A percentile compares a stretch with the other conserved stretches of the same genome.
Evolutionary conservation across 371 early-diverging fungal species (phyloP).

Genomic region (Mucor lusitanicus): DNA sequence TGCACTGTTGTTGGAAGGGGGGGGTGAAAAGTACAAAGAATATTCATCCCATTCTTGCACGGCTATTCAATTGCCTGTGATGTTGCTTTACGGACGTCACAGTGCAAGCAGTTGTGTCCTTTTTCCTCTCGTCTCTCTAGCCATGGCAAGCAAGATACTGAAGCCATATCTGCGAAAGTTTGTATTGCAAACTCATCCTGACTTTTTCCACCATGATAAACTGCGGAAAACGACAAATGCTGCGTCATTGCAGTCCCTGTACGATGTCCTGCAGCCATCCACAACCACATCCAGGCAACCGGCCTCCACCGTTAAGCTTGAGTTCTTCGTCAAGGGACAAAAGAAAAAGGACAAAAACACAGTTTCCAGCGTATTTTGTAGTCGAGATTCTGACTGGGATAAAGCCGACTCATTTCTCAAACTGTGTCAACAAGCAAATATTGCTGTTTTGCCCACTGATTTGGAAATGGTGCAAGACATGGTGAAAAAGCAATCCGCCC

Average conservation of each 20-base stretch:
- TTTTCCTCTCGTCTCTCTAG: neutral
- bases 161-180: slow-evolving; percentile 43
- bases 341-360: slow-evolving; percentile 2
- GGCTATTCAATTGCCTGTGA: neutral
- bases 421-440: slow-evolving; percentile 28
- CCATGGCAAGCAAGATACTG: neutral
- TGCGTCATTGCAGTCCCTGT: slow-evolving; percentile 34
- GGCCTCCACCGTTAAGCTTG: neutral
- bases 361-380: slow-evolving; percentile 4
- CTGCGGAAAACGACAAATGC: slow-evolving; percentile 36
- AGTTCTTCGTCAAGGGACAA: slow-evolving; percentile 11
- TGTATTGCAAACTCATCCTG: slow-evolving; percentile 45
- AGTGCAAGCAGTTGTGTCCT: neutral
- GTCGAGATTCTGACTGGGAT: slow-evolving; percentile 27
- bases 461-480: slow-evolving; percentile 26
- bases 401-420: slow-evolving; percentile 25
- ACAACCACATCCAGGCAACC: neutral
- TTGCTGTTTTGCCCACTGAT: slow-evolving; percentile 28
- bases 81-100: slow-evolving; percentile 1
- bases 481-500: slow-evolving; percentile 9
- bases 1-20: neutral
- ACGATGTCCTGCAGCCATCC: slow-evolving; percentile 16
- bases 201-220: slow-evolving; percentile 36
- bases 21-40: neutral
- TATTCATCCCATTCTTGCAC: neutral